These are phyloP conservation scores for Trichopus zeylanicus DNA, from an alignment of 116 monocot species.

Conservation along the genomic window DNA sequence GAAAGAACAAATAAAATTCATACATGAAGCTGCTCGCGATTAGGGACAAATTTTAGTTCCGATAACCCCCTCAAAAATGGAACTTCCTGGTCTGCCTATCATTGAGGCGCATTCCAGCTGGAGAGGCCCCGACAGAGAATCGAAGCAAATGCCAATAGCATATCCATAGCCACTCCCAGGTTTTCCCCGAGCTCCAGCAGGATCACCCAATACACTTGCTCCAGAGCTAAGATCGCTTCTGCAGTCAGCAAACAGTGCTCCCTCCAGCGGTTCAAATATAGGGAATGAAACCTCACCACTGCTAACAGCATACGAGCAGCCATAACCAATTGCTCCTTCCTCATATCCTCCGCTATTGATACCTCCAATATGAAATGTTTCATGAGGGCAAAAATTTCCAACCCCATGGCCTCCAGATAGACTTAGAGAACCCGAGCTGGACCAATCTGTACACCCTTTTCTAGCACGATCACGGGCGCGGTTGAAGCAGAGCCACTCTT, in stretches of 20 bases:
- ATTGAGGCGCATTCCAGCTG: constrained; percentile 85
- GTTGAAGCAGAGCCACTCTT: constrained; percentile 91
- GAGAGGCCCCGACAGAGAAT: constrained; percentile 86
- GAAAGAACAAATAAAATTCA: no score
- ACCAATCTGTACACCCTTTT: constrained; percentile 63
- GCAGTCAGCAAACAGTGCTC: constrained; percentile 78
- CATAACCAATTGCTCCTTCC: constrained; percentile 93
- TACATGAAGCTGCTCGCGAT: no score
- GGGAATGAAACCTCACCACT: no score
- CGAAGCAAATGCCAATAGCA: constrained; percentile 68
- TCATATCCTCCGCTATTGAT: constrained; percentile 97
- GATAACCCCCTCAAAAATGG: constrained; percentile 86
- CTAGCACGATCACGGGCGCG: constrained; percentile 59
- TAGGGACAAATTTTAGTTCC: no score
- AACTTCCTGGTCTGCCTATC: constrained; percentile 59
- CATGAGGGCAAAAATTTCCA: constrained; percentile 88
- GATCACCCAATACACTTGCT: constrained; percentile 94
- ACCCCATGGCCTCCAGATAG: constrained; percentile 82
- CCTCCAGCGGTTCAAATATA: constrained; percentile 79
- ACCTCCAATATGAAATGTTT: constrained; percentile 94
- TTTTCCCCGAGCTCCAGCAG: constrained; percentile 87
- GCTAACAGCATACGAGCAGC: constrained; percentile 68
- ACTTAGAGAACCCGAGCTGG: constrained; percentile 64
- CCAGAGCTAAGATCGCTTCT: constrained; percentile 92
- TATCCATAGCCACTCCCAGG: constrained; percentile 83